These are phyloP conservation scores for Pyronema domesticum DNA, from an alignment of 495 filamentous ascomycete genomes.

Conservation along the genomic window DNA sequence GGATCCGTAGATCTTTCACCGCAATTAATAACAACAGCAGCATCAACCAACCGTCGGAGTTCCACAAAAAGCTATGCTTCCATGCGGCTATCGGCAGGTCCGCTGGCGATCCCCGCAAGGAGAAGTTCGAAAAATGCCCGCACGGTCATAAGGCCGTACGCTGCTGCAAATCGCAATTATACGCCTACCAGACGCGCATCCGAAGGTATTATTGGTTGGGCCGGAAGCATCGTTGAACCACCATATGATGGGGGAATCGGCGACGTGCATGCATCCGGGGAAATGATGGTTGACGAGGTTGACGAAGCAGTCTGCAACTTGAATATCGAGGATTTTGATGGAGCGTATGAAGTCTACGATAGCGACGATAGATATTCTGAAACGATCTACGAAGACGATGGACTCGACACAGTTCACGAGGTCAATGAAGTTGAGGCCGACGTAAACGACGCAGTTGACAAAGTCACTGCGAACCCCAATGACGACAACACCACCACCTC, in stretches of 20 bases:
- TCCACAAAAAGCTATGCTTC: not conserved
- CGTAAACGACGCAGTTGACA: too few species aligned
- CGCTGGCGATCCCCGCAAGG: not conserved
- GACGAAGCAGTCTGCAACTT: not conserved
- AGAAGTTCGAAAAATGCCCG: not conserved
- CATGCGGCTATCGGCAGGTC: not conserved
- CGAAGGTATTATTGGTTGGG: not conserved
- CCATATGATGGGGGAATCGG: not conserved
- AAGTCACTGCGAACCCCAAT: too few species aligned
- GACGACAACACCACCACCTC: not conserved
- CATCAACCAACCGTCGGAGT: not conserved
- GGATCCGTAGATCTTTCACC: not conserved
- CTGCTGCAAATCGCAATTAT: too few species aligned
- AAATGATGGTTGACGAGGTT: not conserved
- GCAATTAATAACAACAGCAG: not conserved
- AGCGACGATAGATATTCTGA: too few species aligned
- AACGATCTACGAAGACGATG: too few species aligned
- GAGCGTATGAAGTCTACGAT: too few species aligned
- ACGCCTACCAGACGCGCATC: not conserved
- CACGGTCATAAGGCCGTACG: not conserved
- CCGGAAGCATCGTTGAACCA: not conserved
- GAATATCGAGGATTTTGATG: too few species aligned
- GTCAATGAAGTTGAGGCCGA: too few species aligned
- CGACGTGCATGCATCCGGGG: not conserved
- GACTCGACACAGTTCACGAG: too few species aligned